Conservation (phyloP, 2,329 filamentous ascomycete species). For the Diplodia mutila region DNA sequence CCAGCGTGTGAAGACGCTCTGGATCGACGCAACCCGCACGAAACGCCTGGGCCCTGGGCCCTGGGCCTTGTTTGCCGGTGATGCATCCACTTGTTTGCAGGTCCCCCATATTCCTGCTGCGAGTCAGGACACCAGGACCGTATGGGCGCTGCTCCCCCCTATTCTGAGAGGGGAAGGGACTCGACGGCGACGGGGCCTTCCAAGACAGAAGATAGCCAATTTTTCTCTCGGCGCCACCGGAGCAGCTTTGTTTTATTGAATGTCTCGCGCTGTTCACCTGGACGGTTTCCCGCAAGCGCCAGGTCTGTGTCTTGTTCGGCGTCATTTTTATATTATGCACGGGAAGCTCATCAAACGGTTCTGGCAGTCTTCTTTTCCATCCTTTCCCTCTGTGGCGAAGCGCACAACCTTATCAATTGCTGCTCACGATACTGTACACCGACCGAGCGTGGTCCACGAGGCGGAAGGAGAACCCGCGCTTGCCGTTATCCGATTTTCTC, state of each 20-base stretch:
- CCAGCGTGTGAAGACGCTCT: slow-evolving; percentile 15
- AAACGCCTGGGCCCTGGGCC: not conserved
- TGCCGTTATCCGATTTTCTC: slow-evolving; percentile 5
- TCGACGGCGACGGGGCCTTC: slow-evolving; percentile 9
- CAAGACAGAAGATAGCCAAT: slow-evolving; percentile 16
- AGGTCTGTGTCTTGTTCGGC: not conserved
- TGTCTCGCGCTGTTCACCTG: slow-evolving; percentile 13
- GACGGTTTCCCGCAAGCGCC: not conserved
- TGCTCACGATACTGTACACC: too few relatives aligned
- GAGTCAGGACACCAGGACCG: slow-evolving; percentile 11
- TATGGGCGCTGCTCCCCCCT: slow-evolving; percentile 1
- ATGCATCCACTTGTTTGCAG: not conserved
- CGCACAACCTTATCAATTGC: not conserved
- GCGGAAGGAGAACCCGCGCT: not conserved
- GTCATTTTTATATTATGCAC: not conserved
- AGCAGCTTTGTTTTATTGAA: slow-evolving; percentile 2
- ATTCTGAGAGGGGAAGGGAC: slow-evolving; percentile 18
- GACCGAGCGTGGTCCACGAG: not conserved
- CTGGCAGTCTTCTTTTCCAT: not conserved
- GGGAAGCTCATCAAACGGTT: slow-evolving; percentile 9
- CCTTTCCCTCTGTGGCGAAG: not conserved
- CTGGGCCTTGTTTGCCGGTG: not conserved
- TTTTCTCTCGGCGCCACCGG: slow-evolving; percentile 18
- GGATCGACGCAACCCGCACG: slow-evolving; percentile 20
- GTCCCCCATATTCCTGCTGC: not conserved